Conservation (phyloP, 2,329 filamentous ascomycete species). For the Beauveria sp. region DNA sequence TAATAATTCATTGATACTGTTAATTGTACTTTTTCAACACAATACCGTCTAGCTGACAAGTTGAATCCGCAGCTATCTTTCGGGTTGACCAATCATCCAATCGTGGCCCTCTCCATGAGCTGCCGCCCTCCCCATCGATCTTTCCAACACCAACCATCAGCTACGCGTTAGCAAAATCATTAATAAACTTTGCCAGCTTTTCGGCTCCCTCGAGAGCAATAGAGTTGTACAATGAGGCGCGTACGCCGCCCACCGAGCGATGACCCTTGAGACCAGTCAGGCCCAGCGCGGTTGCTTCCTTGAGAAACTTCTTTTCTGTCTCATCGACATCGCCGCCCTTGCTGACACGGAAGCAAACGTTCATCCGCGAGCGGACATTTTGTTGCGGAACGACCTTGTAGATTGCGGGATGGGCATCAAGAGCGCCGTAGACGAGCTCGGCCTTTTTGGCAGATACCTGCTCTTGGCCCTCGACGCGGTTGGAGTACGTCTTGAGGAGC, state of each 20-base stretch:
- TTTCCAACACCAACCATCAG: background rate
- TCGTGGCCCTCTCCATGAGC: background rate
- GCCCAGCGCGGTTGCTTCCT: slow-evolving; percentile 58
- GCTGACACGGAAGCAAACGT: slow-evolving; percentile 80
- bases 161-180: slow-evolving; percentile 39
- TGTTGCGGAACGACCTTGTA: slow-evolving; percentile 74
- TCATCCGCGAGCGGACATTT: slow-evolving; percentile 76
- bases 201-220: slow-evolving; percentile 60
- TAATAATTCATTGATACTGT: background rate
- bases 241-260: slow-evolving; percentile 76
- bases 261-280: slow-evolving; percentile 84
- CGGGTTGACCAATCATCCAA: slow-evolving; percentile 2
- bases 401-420: slow-evolving; percentile 66
- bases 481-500: slow-evolving; percentile 56
- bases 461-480: slow-evolving; percentile 72
- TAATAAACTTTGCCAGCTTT: slow-evolving; percentile 59
- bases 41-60: background rate
- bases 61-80: background rate
- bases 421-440: slow-evolving; percentile 61
- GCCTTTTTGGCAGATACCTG: slow-evolving; percentile 68
- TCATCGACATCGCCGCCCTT: slow-evolving; percentile 53
- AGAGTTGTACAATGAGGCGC: slow-evolving; percentile 85
- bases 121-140: background rate
- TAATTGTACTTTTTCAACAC: background rate
- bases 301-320: slow-evolving; percentile 73